Evolutionary conservation across 2,329 filamentous ascomycete species (phyloP).

Genomic region (Nemania bipapillata): DNA sequence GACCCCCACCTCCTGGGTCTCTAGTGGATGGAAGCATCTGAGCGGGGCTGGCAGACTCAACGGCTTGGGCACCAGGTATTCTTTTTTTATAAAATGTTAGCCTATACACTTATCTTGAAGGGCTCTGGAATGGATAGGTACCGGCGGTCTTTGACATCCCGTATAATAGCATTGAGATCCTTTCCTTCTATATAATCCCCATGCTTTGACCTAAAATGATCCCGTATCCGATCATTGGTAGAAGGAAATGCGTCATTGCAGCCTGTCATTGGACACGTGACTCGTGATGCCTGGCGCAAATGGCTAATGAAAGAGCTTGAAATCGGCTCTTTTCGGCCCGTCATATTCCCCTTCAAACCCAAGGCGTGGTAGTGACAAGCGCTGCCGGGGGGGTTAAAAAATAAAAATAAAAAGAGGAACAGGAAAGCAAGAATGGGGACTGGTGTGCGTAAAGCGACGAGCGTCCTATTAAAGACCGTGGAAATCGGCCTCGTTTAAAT

Average conservation of each 20-base stretch:
- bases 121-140: slow-evolving; percentile 10
- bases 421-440: too few species aligned
- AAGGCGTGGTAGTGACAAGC: background rate
- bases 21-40: slow-evolving; percentile 16
- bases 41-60: slow-evolving; percentile 18
- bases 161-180: slow-evolving; percentile 28
- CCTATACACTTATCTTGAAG: background rate
- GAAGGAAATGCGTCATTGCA: slow-evolving; percentile 19
- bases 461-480: too few species aligned
- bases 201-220: slow-evolving; percentile 28
- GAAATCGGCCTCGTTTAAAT: too few species aligned
- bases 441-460: too few species aligned
- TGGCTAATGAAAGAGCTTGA: slow-evolving; percentile 22
- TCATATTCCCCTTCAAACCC: slow-evolving; percentile 4
- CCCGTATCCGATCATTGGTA: slow-evolving; percentile 27
- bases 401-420: slow-evolving; percentile 3
- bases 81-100: slow-evolving; percentile 28
- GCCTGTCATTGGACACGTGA: slow-evolving; percentile 17
- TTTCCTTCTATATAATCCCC: slow-evolving; percentile 25
- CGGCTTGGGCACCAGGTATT: background rate
- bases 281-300: slow-evolving; percentile 24
- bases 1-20: slow-evolving; percentile 25
- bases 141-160: slow-evolving; percentile 31
- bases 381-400: background rate
- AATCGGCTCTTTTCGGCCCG: slow-evolving; percentile 26